Conservation (phyloP, 768 basidiomycete species). For the Phylloporus sp. region DNA sequence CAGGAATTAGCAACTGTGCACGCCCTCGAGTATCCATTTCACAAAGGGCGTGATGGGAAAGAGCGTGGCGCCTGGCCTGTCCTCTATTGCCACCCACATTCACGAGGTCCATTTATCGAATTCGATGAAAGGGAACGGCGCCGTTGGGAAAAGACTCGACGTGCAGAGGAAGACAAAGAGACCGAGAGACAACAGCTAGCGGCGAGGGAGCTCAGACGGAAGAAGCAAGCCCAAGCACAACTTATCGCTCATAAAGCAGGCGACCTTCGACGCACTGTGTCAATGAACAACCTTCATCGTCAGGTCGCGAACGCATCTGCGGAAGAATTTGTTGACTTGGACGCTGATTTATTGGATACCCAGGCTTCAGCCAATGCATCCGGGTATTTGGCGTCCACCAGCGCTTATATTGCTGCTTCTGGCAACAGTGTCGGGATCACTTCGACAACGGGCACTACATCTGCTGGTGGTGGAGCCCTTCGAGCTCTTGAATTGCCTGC, state of each 20-base stretch:
- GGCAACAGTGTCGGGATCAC: slow-evolving; percentile 94
- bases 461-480: slow-evolving; percentile 45
- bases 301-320: slow-evolving; percentile 37
- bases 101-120: slow-evolving; percentile 68
- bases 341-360: slow-evolving; percentile 33
- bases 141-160: slow-evolving; percentile 56
- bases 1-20: slow-evolving; percentile 82
- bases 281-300: slow-evolving; percentile 71
- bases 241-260: slow-evolving; percentile 32
- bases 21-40: slow-evolving; percentile 69
- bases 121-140: slow-evolving; percentile 71
- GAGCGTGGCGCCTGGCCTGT: slow-evolving; percentile 74
- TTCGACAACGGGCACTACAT: slow-evolving; percentile 84
- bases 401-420: slow-evolving; percentile 81
- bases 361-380: slow-evolving; percentile 61
- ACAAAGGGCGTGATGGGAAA: slow-evolving; percentile 47
- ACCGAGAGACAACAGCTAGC: slow-evolving; percentile 25
- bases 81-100: slow-evolving; percentile 68
- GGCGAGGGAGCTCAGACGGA: slow-evolving; percentile 25
- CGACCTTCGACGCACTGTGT: slow-evolving; percentile 69
- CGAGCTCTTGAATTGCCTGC: slow-evolving; percentile 49
- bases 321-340: slow-evolving; percentile 41
- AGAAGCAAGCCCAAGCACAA: slow-evolving; percentile 27
- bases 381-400: slow-evolving; percentile 57
- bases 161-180: slow-evolving; percentile 35